Evolutionary conservation across 2,329 filamentous ascomycete genomes (phyloP), one percentile per base, ranked within the genome.

Genomic region (Leptographium procerum): DNA sequence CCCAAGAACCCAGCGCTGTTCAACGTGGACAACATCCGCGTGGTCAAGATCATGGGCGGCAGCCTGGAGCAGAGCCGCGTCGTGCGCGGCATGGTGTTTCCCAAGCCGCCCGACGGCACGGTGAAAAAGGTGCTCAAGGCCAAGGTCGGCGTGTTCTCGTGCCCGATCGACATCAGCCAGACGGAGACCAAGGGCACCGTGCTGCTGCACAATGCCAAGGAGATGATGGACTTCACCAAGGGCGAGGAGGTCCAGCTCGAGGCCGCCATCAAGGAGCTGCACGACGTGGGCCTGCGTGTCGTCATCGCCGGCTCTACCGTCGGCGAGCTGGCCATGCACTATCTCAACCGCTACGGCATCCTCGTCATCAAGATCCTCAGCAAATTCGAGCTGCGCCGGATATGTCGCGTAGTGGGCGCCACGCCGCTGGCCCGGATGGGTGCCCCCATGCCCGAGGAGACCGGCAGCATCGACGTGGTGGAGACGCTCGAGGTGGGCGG

Each of bases 41-140:
- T 99, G 60, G 95, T 99, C 67, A 99, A 99, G 82, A 99, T 99
- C 69, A 97, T 99, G 92, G 94, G 94, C 66, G 92, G 94, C 64
- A 91, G 88, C 71, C 77, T 99, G 69, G 89, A 95, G 68, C 91
- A 99, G 77, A 96, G 91, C 72, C 86, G 84, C 65, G 92, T 99
- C 16, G 87, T 99, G 61, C 95, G 89, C 80, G 94, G 94, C 65
- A 99, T 99, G 94, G 95, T 99, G 56, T 97, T 99, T 71, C 87
- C 90, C 67, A 88, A 95, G 70, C 89, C 96, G 74, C 94, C 94
- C n/a, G 87, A 96, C 69, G 91, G 92, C 66, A 81, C 81, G 19
- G 77, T 96, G 71, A 97, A 96, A 81, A 95, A 95, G 78, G 91
- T 87, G 34, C 79, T 75, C 66, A 94, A 89, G 75, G 92, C 94